Conservation (phyloP, 1,139 yeast species). For the Yamadazyma sp. region DNA sequence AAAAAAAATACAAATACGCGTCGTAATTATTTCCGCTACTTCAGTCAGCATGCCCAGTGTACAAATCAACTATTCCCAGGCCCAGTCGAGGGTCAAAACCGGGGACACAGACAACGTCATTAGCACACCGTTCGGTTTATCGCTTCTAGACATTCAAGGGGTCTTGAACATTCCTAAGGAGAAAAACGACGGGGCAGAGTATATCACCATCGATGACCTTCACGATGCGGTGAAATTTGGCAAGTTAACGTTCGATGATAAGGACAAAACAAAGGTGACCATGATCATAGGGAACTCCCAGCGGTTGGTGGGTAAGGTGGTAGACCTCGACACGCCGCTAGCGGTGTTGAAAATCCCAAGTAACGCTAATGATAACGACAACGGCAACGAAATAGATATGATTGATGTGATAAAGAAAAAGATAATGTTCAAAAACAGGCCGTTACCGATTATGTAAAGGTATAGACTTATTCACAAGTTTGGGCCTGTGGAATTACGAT, state of each 20-base stretch:
- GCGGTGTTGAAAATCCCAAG: conserved; percentile 48
- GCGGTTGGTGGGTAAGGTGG: conserved; percentile 58
- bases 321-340: conserved; percentile 57
- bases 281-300: conserved; percentile 67
- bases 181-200: conserved; percentile 27
- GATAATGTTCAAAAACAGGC: conserved; percentile 62
- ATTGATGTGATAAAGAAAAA: conserved; percentile 60
- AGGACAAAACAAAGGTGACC: conserved; percentile 47
- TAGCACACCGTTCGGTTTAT: conserved; percentile 57
- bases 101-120: conserved; percentile 23
- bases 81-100: conserved; percentile 18
- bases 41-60: conserved; percentile 24
- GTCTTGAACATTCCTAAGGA: conserved; percentile 55
- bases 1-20: too few relatives aligned
- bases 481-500: conserved; percentile 18
- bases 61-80: conserved; percentile 29
- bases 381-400: conserved; percentile 24
- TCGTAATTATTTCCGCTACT: too few relatives aligned
- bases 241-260: conserved; percentile 48
- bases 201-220: conserved; percentile 34
- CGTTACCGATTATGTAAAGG: conserved; percentile 68
- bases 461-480: conserved; percentile 8
- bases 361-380: conserved; percentile 26
- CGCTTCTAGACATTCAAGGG: conserved; percentile 70
- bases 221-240: conserved; percentile 61